Conservation (phyloP, 352 stramenopile species). For the Phytopythium aichiense region DNA sequence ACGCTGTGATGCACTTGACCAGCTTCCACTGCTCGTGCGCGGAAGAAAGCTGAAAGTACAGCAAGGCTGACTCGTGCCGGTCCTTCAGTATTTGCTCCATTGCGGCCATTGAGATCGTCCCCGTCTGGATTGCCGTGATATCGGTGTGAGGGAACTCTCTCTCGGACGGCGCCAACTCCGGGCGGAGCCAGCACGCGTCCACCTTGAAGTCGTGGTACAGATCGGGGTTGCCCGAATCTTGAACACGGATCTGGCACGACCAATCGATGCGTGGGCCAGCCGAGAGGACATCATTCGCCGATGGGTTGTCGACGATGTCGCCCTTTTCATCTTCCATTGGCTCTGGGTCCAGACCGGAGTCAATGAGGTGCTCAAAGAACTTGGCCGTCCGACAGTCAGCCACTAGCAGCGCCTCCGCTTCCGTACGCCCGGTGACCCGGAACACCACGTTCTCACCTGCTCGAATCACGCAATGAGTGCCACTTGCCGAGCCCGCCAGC, state of each 20-base stretch:
- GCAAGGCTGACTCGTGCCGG: slow-evolving; percentile 33
- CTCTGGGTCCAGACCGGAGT: slow-evolving; percentile 54
- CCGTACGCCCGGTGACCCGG: slow-evolving; percentile 40
- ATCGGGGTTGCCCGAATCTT: slow-evolving; percentile 39
- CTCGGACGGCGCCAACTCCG: slow-evolving; percentile 18
- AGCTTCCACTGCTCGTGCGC: slow-evolving; percentile 71
- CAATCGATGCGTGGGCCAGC: slow-evolving; percentile 24
- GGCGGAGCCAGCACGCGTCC: slow-evolving; percentile 49
- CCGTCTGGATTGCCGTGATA: slow-evolving; percentile 36
- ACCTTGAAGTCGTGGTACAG: slow-evolving; percentile 49
- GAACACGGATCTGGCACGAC: slow-evolving; percentile 45
- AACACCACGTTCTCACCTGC: slow-evolving; percentile 44
- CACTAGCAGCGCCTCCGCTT: slow-evolving; percentile 44
- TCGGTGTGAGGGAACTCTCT: slow-evolving; percentile 20
- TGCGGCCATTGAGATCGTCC: slow-evolving; percentile 32
- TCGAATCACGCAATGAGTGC: slow-evolving; percentile 30
- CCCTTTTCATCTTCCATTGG: slow-evolving; percentile 26
- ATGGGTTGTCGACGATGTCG: slow-evolving; percentile 32
- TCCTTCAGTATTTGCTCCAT: slow-evolving; percentile 42
- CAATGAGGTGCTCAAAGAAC: slow-evolving; percentile 73
- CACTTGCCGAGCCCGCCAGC: not conserved
- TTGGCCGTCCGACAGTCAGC: slow-evolving; percentile 45
- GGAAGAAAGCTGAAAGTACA: slow-evolving; percentile 63
- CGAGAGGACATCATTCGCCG: slow-evolving; percentile 1
- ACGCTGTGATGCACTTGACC: slow-evolving; percentile 57